Evolutionary conservation across 768 basidiomycete genomes (phyloP).

Genomic region (Porpolomopsis calyptriformis): DNA sequence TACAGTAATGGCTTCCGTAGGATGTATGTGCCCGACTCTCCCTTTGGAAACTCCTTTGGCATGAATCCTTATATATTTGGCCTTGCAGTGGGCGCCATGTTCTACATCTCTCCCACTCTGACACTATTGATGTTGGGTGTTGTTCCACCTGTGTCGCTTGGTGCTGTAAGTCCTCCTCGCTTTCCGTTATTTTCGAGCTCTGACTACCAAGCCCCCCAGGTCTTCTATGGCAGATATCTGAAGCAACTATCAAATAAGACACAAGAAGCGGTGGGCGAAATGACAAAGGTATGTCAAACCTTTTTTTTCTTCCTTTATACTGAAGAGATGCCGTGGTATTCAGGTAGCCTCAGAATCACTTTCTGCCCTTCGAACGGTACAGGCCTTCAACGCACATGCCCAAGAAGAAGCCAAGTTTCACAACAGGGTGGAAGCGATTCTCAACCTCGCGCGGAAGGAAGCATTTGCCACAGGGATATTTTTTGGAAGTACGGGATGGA

Average conservation of each 20-base stretch:
- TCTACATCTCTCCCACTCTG: slow-evolving; percentile 80
- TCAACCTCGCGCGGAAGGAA: slow-evolving; percentile 73
- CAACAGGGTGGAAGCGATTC: slow-evolving; percentile 50
- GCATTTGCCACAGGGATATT: slow-evolving; percentile 87
- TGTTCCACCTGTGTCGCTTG: slow-evolving; percentile 80
- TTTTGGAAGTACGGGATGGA: slow-evolving; percentile 86
- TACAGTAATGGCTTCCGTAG: slow-evolving; percentile 87
- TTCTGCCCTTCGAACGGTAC: slow-evolving; percentile 76
- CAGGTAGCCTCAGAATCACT: slow-evolving; percentile 86
- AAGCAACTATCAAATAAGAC: slow-evolving; percentile 85
- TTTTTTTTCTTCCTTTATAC: background rate
- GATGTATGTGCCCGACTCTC: slow-evolving; percentile 44
- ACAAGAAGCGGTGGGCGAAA: slow-evolving; percentile 91
- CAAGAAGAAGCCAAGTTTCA: slow-evolving; percentile 74
- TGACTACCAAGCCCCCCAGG: slow-evolving; percentile 33
- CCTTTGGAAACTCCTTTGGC: background rate
- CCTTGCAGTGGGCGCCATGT: slow-evolving; percentile 78
- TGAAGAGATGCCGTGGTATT: slow-evolving; percentile 1
- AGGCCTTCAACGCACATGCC: slow-evolving; percentile 77
- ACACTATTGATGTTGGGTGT: slow-evolving; percentile 89
- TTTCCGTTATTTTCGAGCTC: background rate
- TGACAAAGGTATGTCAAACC: slow-evolving; percentile 55
- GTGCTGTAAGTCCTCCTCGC: slow-evolving; percentile 68
- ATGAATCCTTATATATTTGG: background rate
- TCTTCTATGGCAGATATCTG: slow-evolving; percentile 92